Percentiles rank a stretch among this genome's conserved stretches.
Evolutionary conservation across 164 flowering plant genomes (phyloP).

Genomic region (Macadamia tetraphylla): DNA sequence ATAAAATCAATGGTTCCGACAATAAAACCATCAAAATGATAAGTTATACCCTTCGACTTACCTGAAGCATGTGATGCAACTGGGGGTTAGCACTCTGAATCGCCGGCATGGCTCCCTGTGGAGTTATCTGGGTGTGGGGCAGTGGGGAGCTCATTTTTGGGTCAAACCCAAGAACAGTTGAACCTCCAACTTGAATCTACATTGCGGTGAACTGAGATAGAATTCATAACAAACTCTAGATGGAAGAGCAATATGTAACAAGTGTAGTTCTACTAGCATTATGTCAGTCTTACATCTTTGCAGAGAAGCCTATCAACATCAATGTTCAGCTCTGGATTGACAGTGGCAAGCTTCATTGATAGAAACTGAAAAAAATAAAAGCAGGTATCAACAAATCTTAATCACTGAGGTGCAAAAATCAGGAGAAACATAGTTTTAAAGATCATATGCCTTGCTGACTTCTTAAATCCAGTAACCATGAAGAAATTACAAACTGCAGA

Average conservation of each 20-base stretch:
- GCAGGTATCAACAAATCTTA: neutral
- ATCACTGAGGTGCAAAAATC: neutral
- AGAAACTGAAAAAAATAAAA: conserved; percentile 52
- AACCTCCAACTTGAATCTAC: conserved; percentile 45
- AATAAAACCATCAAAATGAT: neutral
- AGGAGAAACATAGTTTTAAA: neutral
- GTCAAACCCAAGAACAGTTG: conserved; percentile 40
- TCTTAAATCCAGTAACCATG: neutral
- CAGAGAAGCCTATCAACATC: conserved; percentile 65
- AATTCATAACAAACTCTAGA: neutral
- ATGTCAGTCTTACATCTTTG: conserved; percentile 59
- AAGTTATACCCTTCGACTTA: conserved; percentile 8
- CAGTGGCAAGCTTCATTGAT: conserved; percentile 94
- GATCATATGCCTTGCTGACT: neutral
- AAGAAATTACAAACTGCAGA: neutral
- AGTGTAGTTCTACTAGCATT: neutral
- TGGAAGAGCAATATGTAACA: neutral
- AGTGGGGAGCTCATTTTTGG: conserved; percentile 40
- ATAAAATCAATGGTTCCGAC: conserved; percentile 5
- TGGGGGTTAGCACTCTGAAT: conserved; percentile 34
- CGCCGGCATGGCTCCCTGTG: conserved; percentile 34
- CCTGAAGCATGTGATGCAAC: conserved; percentile 55
- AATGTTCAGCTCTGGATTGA: conserved; percentile 74
- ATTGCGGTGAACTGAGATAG: conserved; percentile 1
- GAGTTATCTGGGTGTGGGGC: conserved; percentile 30